These are phyloP conservation scores for Ilyonectria robusta DNA, from an alignment of 2,329 filamentous ascomycete species.

Conservation along the genomic window DNA sequence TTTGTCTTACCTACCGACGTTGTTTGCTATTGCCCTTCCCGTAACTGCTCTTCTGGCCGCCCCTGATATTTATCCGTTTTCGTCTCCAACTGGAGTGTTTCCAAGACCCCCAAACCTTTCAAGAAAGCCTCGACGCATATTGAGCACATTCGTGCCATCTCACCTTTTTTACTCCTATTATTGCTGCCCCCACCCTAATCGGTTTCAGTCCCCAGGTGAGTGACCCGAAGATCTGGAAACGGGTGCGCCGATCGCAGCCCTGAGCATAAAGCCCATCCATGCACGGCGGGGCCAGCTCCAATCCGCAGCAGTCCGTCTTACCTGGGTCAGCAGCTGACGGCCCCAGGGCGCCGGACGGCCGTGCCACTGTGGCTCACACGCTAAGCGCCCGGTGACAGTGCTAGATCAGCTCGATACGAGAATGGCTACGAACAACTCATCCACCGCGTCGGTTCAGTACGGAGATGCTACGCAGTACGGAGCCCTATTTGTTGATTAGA, in stretches of 20 bases:
- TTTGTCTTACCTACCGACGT: not conserved
- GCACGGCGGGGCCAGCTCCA: not conserved
- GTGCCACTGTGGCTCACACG: not conserved
- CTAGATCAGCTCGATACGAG: not conserved
- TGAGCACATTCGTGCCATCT: not conserved
- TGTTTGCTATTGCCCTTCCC: not conserved
- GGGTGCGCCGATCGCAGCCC: not conserved
- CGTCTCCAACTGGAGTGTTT: not conserved
- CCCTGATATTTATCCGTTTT: not conserved
- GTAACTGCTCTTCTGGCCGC: not conserved
- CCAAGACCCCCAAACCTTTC: not conserved
- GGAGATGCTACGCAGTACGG: not conserved
- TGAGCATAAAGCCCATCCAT: not conserved
- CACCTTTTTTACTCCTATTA: not conserved
- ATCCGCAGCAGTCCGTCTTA: not conserved
- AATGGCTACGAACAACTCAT: not conserved
- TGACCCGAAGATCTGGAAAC: not conserved
- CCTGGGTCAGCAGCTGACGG: not conserved
- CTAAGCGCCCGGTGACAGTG: not conserved
- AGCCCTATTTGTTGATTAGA: not conserved
- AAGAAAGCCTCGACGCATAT: not conserved
- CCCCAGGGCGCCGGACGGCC: not conserved
- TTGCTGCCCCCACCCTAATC: not conserved
- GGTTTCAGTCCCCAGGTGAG: not conserved
- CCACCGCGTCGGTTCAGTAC: not conserved